phyloP scores from a whole-genome alignment of 2,329 filamentous ascomycete species.

The Xylariales sp. region DNA sequence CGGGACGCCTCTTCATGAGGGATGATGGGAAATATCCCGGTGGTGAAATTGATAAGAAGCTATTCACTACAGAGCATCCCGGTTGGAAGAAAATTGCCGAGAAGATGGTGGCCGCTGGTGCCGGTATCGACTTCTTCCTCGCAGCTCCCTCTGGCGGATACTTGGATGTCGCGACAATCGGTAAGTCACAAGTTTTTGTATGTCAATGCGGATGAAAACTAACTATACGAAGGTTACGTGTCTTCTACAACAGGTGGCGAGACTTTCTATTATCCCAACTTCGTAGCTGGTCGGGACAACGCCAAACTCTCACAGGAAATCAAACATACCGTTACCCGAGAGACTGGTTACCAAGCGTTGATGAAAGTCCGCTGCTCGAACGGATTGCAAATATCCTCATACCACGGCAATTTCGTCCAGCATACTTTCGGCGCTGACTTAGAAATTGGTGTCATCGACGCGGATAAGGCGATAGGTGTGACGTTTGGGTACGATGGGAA shows the following conservation, averaged over 20 bases:
- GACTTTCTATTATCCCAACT: constrained; percentile 97
- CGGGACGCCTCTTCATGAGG: constrained; percentile 83
- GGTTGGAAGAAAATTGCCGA: constrained; percentile 87
- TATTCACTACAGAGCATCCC: constrained; percentile 90
- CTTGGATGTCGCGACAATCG: constrained; percentile 91
- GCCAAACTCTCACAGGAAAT: constrained; percentile 88
- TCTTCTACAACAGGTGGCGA: constrained; percentile 92
- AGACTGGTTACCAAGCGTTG: constrained; percentile 93
- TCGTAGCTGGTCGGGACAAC: constrained; percentile 86
- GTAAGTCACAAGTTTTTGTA: constrained; percentile 58
- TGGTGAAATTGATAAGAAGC: constrained; percentile 90
- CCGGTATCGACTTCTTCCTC: constrained; percentile 94
- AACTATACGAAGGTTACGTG: constrained; percentile 72
- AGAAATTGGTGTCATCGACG: constrained; percentile 91
- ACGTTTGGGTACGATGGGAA: constrained; percentile 97
- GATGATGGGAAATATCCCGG: constrained; percentile 89
- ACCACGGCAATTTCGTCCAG: constrained; percentile 96
- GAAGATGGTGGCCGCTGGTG: constrained; percentile 86
- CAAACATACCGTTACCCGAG: constrained; percentile 84
- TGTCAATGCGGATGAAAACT: constrained; percentile 27
- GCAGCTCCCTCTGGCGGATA: constrained; percentile 91
- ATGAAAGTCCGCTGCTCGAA: constrained; percentile 99
- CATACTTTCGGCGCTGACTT: constrained; percentile 95
- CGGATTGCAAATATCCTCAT: constrained; percentile 90
- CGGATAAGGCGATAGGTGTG: constrained; percentile 92